These are phyloP conservation scores for Nicotiana knightiana DNA, from an alignment of 257 asterid species.

Conservation along the genomic window DNA sequence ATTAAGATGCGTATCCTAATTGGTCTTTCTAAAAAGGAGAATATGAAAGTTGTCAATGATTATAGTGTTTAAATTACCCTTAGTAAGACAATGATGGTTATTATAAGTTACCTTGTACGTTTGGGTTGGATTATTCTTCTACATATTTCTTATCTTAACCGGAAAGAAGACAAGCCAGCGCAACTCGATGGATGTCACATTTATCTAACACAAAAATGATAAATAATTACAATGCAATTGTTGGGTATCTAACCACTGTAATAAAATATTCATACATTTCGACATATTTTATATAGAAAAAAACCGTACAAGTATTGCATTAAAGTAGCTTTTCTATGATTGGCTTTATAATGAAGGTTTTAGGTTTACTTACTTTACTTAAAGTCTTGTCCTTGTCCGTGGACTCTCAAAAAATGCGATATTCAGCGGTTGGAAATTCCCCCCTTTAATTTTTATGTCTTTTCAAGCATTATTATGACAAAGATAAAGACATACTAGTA, in stretches of 20 bases:
- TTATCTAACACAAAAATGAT: not conserved
- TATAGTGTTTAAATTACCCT: not conserved
- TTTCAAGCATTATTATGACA: conserved; percentile 12
- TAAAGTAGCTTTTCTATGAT: conserved; percentile 33
- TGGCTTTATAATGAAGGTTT: conserved; percentile 27
- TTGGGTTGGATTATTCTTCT: not conserved
- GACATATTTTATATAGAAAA: not conserved
- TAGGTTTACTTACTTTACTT: conserved; percentile 25
- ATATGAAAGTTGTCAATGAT: not conserved
- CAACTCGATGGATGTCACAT: not conserved
- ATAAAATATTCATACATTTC: not conserved
- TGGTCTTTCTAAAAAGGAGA: not conserved
- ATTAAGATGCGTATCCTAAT: not conserved
- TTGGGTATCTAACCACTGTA: not conserved
- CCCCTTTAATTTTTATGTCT: not conserved
- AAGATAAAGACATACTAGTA: not conserved
- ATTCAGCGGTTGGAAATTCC: conserved; percentile 13
- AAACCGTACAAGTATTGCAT: not conserved
- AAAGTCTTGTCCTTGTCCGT: conserved; percentile 34
- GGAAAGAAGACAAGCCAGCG: not conserved
- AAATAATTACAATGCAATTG: not conserved
- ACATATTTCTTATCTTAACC: not conserved
- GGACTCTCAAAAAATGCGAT: conserved; percentile 19
- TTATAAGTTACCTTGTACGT: not conserved
- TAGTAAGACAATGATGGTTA: conserved; percentile 1